A percentile compares a stretch with the other conserved stretches of the same genome.
phyloP scores from a whole-genome alignment of 2,329 filamentous ascomycete species.

The Pestalotiopsis sp. region DNA sequence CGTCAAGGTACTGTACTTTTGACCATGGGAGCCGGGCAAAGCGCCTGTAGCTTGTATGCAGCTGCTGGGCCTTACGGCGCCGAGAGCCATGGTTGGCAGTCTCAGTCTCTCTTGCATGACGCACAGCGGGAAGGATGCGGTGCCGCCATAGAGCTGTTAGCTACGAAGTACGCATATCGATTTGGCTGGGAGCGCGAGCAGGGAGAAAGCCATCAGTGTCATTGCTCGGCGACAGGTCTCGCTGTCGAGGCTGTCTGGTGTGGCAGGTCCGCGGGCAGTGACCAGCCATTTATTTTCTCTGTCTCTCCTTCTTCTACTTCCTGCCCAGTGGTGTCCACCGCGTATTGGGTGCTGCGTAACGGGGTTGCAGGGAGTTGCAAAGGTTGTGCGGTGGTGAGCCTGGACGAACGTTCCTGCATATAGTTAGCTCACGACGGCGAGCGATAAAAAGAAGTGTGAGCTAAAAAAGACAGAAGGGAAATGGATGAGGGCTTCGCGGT shows the following conservation, averaged over 20 bases:
- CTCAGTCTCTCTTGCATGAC: not conserved
- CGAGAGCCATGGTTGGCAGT: not conserved
- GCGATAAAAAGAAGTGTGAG: not conserved
- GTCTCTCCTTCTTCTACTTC: not conserved
- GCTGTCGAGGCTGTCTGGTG: not conserved
- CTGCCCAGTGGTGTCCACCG: not conserved
- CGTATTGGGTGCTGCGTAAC: not conserved
- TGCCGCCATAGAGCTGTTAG: not conserved
- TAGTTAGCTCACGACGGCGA: not conserved
- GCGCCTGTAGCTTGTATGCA: not conserved
- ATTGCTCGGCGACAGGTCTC: not conserved
- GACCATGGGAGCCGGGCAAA: not conserved
- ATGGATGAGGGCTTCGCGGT: conserved; percentile 3
- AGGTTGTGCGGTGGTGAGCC: not conserved
- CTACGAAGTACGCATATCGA: not conserved
- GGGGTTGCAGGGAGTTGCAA: not conserved
- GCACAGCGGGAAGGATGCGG: not conserved
- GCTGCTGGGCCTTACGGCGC: not conserved
- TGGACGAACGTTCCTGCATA: not conserved
- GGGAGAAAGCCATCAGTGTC: not conserved
- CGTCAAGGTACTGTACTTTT: conserved; percentile 3
- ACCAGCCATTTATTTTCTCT: not conserved
- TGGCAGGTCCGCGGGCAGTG: not conserved
- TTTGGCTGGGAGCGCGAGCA: not conserved
- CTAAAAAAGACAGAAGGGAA: not conserved